Evolutionary conservation across 768 basidiomycete genomes (phyloP), one percentile per base, ranked within the genome.

Genomic region (Lepiota venenata): DNA sequence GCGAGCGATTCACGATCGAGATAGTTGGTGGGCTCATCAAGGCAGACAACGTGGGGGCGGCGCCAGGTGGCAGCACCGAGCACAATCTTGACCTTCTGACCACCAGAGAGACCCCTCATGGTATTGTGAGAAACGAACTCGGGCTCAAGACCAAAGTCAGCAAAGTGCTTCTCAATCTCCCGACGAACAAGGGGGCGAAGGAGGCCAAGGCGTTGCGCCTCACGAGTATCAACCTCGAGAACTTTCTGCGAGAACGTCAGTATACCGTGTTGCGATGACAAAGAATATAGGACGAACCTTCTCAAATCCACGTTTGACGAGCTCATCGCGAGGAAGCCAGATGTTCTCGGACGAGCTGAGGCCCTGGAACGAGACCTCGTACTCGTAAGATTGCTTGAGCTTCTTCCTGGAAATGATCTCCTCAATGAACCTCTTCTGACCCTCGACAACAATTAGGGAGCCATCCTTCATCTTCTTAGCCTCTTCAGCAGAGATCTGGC

Each of bases 41-140:
- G 77, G 71, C 93, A 96, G 71, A 98, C 91, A 74, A 97, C 71
- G 80, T 98, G 96, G 55, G 97, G 97, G 64, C 94, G 89, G 71
- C 97, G 93, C 97, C 97, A 99, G 40, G 96, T 97, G 38, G 95
- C 95, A 59, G 95, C 94, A 75, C 92, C 94, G 63, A 98, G 90
- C 44, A 97, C 95, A 65, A 98, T 93, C 88, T 98, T 98, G 71
- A 98, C 95, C 78, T 98, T 98, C 77, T 98, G 95, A 70, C 95
- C 95, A 73, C 95, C 95, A 60, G 94, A 96, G 43, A 97, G 85
- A 83, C 95, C 95, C 57, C 95, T 84, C 97, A 98, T 99, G 63
- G 88, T 89, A 84, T 98, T 99, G 82, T 99, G 97, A 21, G 92
- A 92, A 61, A 96, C 93, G 72, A 99, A 98, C 79, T 98, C 97